Evolutionary conservation across 257 asterid genomes (phyloP).

Genomic region (Petrea volubilis): DNA sequence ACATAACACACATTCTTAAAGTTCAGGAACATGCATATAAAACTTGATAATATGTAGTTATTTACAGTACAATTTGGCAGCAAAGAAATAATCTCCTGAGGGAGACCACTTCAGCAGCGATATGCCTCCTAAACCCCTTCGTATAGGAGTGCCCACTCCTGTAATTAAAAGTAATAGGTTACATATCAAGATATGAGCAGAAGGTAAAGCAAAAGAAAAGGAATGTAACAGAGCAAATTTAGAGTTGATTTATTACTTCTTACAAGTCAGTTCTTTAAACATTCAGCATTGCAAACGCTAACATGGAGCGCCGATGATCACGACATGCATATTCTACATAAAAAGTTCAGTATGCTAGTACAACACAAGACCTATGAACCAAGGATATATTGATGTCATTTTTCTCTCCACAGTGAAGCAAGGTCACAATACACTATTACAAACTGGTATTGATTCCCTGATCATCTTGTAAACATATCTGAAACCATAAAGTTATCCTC

Average conservation of each 20-base stretch:
- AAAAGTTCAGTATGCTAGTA: not conserved
- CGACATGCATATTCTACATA: slow-evolving; percentile 3
- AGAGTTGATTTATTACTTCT: not conserved
- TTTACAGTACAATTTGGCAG: slow-evolving; percentile 82
- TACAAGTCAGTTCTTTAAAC: not conserved
- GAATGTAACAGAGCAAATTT: not conserved
- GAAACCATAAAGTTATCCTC: not conserved
- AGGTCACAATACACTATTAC: not conserved
- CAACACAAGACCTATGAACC: not conserved
- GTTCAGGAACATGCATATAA: slow-evolving; percentile 14
- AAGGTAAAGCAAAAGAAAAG: slow-evolving; percentile 3
- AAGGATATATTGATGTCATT: not conserved
- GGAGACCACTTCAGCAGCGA: slow-evolving; percentile 98
- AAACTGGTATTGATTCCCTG: too few relatives aligned
- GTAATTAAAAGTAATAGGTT: slow-evolving; percentile 25
- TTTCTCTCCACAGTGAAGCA: too few relatives aligned
- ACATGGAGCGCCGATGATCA: not conserved
- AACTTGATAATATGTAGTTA: slow-evolving; percentile 15
- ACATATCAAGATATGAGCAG: slow-evolving; percentile 9
- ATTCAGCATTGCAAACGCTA: not conserved
- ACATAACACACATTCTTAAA: slow-evolving; percentile 19
- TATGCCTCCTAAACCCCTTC: slow-evolving; percentile 98
- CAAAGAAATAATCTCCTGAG: slow-evolving; percentile 86
- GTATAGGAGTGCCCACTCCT: slow-evolving; percentile 91
- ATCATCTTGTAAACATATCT: not conserved